phyloP scores from a whole-genome alignment of 2,329 filamentous ascomycete genomes.

The Mycosphaerelloides madeirae region DNA sequence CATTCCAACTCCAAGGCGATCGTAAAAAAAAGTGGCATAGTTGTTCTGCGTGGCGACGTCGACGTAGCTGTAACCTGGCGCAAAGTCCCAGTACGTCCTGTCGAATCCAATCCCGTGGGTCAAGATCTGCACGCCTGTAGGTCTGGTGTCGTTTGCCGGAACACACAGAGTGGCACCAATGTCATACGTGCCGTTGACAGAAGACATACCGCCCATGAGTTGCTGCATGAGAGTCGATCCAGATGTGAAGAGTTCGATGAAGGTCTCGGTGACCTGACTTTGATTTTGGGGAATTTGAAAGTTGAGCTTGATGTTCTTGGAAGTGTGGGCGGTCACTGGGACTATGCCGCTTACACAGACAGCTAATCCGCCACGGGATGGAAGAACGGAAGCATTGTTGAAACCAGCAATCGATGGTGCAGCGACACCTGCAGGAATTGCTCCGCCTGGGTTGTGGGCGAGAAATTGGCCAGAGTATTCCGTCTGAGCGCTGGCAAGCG shows the following conservation, averaged over 20 bases:
- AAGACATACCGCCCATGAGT: conserved; percentile 12
- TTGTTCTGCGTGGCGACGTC: conserved; percentile 37
- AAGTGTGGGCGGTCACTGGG: conserved; percentile 21
- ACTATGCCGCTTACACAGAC: conserved; percentile 28
- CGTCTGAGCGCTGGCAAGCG: no score
- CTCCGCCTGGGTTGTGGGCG: conserved; percentile 15
- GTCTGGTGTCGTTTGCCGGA: conserved; percentile 11
- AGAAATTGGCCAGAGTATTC: conserved; percentile 4
- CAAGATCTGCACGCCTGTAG: conserved; percentile 35
- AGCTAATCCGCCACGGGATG: conserved; percentile 26
- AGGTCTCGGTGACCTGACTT: conserved; percentile 26
- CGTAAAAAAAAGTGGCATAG: conserved; percentile 41
- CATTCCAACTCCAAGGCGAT: conserved; percentile 38
- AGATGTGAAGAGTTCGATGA: conserved; percentile 9
- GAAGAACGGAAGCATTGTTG: conserved; percentile 17
- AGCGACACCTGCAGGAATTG: conserved; percentile 12
- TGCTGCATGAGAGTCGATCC: conserved; percentile 7
- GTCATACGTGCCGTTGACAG: conserved; percentile 12
- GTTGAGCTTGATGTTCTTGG: conserved; percentile 27
- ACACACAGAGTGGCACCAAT: conserved; percentile 13
- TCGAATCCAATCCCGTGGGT: conserved; percentile 41
- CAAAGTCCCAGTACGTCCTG: conserved; percentile 34
- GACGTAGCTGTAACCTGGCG: conserved; percentile 37
- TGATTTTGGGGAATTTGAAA: conserved; percentile 26
- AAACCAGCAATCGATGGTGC: conserved; percentile 12